These are phyloP conservation scores for Phaeophleospora eucalypticola DNA, from an alignment of 2,329 filamentous ascomycete species.

Conservation along the genomic window DNA sequence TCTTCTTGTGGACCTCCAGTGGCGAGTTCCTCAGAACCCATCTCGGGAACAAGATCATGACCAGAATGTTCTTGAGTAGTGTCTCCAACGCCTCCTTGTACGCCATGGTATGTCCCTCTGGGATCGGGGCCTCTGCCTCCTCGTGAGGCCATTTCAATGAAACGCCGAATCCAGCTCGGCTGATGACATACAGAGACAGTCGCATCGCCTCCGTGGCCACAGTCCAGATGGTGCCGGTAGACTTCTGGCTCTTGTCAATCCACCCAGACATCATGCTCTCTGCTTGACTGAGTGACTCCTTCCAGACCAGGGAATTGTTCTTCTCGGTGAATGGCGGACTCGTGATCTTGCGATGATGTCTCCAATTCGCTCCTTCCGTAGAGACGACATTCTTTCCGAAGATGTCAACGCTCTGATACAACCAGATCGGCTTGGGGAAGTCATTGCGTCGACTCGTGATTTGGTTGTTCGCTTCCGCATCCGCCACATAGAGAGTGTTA, in stretches of 20 bases:
- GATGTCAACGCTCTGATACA: slow-evolving; percentile 57
- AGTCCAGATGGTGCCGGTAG: slow-evolving; percentile 50
- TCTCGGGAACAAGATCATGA: slow-evolving; percentile 57
- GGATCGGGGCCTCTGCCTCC: slow-evolving; percentile 33
- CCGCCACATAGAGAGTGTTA: slow-evolving; percentile 55
- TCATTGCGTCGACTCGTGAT: slow-evolving; percentile 63
- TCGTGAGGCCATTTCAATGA: slow-evolving; percentile 58
- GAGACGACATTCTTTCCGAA: slow-evolving; percentile 70
- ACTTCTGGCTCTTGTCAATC: slow-evolving; percentile 43
- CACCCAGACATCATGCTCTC: slow-evolving; percentile 58
- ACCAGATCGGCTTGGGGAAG: slow-evolving; percentile 64
- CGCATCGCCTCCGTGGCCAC: slow-evolving; percentile 64
- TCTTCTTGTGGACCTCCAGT: slow-evolving; percentile 48
- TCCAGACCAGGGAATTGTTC: slow-evolving; percentile 65
- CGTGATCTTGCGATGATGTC: slow-evolving; percentile 67
- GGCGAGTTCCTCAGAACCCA: slow-evolving; percentile 54
- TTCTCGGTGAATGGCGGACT: slow-evolving; percentile 71
- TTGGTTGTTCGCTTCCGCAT: slow-evolving; percentile 62
- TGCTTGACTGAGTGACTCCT: slow-evolving; percentile 61
- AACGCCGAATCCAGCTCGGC: slow-evolving; percentile 67
- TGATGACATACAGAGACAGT: slow-evolving; percentile 56
- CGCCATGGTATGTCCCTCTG: slow-evolving; percentile 57
- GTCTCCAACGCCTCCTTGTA: slow-evolving; percentile 61
- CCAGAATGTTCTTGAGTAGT: slow-evolving; percentile 60
- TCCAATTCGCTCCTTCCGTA: slow-evolving; percentile 66